These are phyloP conservation scores for Paramecium biaurelia DNA, from an alignment of 73 alveolate species.

Conservation along the genomic window DNA sequence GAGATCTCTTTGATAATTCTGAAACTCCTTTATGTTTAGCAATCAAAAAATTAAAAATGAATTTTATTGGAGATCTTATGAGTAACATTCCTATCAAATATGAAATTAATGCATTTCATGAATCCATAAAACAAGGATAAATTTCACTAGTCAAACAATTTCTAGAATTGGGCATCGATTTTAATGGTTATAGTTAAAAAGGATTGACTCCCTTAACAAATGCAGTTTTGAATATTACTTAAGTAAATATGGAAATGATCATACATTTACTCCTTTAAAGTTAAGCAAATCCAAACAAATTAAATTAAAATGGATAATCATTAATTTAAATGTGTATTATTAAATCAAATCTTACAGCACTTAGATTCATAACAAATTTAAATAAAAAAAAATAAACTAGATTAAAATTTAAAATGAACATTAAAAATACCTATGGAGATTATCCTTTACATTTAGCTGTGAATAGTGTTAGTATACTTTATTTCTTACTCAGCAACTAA, in stretches of 20 bases:
- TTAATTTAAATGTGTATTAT: background rate
- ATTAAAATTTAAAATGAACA: background rate
- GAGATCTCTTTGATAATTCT: background rate
- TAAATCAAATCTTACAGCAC: constrained; percentile 22
- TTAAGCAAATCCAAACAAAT: constrained; percentile 17
- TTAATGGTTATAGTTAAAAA: background rate
- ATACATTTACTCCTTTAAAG: background rate
- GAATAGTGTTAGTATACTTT: background rate
- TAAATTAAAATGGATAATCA: background rate
- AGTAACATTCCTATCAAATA: background rate
- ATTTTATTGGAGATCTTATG: background rate
- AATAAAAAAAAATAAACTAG: background rate
- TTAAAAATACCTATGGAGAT: background rate
- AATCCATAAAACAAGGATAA: constrained; percentile 16
- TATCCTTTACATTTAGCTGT: constrained; percentile 26
- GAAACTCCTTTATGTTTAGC: constrained; percentile 29
- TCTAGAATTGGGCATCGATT: constrained; percentile 14
- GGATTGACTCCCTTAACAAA: constrained; percentile 15
- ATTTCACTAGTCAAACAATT: constrained; percentile 12
- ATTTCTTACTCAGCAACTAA: background rate
- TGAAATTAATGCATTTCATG: constrained; percentile 36
- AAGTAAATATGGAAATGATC: constrained; percentile 13
- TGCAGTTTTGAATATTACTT: background rate
- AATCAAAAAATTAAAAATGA: background rate
- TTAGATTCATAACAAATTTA: background rate